Percentiles rank a stretch among this genome's conserved stretches.
phyloP scores from a whole-genome alignment of 2,329 filamentous ascomycete species.

The Claviceps sp. region DNA sequence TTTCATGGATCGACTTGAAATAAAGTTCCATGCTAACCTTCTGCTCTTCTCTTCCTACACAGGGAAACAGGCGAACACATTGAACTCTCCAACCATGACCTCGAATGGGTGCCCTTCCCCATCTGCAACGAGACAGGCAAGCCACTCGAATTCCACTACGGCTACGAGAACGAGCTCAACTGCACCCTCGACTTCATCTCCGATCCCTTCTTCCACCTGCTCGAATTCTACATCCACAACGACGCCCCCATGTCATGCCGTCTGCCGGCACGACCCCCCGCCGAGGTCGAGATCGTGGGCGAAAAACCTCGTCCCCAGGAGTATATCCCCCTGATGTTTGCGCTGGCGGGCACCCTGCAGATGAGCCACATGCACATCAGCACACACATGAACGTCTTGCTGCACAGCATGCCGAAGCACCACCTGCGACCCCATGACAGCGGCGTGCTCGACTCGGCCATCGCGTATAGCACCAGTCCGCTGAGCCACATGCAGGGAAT shows the following conservation, averaged over 20 bases:
- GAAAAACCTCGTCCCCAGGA: conserved; percentile 36
- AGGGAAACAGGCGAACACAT: conserved; percentile 87
- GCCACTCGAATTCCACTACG: conserved; percentile 77
- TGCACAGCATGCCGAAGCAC: conserved; percentile 56
- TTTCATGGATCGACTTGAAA: too few species aligned
- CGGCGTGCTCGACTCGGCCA: conserved; percentile 74
- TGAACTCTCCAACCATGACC: conserved; percentile 63
- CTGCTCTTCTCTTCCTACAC: not conserved
- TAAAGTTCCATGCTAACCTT: too few species aligned
- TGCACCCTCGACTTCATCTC: conserved; percentile 67
- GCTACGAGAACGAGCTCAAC: conserved; percentile 67
- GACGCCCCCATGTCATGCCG: conserved; percentile 89
- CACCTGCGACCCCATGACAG: conserved; percentile 50
- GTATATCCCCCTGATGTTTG: conserved; percentile 78
- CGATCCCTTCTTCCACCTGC: conserved; percentile 73
- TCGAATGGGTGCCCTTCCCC: conserved; percentile 87
- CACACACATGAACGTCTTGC: conserved; percentile 76
- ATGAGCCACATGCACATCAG: conserved; percentile 80
- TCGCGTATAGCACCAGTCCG: conserved; percentile 73
- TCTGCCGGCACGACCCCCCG: conserved; percentile 61
- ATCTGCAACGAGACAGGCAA: conserved; percentile 75
- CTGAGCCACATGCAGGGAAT: conserved; percentile 44
- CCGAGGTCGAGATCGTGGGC: conserved; percentile 40
- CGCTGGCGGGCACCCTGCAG: conserved; percentile 79
- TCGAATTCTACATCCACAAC: conserved; percentile 96